Conservation (phyloP, 2,329 filamentous ascomycete species). For the Penicillium sp. region DNA sequence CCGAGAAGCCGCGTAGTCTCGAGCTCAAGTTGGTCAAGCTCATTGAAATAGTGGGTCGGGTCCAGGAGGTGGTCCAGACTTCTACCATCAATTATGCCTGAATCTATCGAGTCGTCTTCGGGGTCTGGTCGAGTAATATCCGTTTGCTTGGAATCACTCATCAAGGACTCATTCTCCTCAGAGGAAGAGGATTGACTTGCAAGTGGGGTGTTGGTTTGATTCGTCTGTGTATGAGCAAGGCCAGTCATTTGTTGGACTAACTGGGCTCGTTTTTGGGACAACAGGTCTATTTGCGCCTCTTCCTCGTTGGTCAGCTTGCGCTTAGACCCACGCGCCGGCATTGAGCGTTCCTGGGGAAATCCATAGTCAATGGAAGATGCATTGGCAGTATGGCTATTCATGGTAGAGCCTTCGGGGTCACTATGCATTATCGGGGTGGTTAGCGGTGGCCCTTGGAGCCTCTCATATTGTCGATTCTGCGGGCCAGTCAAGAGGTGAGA, state of each 20-base stretch:
- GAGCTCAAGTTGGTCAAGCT: background rate
- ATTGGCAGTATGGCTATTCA: no score
- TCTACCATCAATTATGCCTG: background rate
- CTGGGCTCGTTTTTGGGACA: background rate
- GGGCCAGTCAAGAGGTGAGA: no score
- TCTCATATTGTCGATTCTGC: no score
- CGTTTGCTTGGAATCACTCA: background rate
- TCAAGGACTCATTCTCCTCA: background rate
- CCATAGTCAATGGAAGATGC: no score
- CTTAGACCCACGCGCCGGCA: background rate
- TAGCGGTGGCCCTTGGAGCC: no score
- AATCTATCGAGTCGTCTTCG: background rate
- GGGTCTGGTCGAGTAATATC: background rate
- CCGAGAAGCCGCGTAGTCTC: background rate
- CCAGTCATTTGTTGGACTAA: background rate
- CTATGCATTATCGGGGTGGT: no score
- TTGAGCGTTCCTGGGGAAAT: no score
- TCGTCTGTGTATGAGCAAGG: background rate
- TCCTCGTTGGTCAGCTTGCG: background rate
- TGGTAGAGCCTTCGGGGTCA: no score
- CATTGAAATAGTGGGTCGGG: background rate
- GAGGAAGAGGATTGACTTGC: background rate
- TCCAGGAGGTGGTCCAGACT: slow-evolving; percentile 3
- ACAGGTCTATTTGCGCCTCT: background rate
- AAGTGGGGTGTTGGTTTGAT: background rate